phyloP scores from a whole-genome alignment of 768 basidiomycete genomes.

The Suillus luteus region DNA sequence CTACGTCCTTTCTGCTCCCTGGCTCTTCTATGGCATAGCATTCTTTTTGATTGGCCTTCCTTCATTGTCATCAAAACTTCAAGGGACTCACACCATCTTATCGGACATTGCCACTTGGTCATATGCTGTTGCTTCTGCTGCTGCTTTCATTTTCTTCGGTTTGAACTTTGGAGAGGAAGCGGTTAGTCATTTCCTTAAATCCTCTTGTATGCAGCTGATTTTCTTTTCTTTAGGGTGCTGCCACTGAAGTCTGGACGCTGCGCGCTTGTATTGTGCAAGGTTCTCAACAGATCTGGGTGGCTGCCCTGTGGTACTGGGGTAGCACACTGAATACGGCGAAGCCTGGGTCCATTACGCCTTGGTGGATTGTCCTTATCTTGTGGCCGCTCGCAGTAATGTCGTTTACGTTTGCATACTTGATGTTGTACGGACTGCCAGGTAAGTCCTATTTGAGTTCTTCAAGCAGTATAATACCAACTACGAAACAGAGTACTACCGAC shows the following conservation, averaged over 20 bases:
- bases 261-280: slow-evolving; percentile 94
- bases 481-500: slow-evolving; percentile 75
- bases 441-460: slow-evolving; percentile 22
- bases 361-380: slow-evolving; percentile 79
- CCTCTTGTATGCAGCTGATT: slow-evolving; percentile 15
- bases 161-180: slow-evolving; percentile 98
- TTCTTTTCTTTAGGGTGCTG: slow-evolving; percentile 63
- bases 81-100: slow-evolving; percentile 63
- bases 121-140: slow-evolving; percentile 91
- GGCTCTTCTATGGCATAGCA: slow-evolving; percentile 88
- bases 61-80: slow-evolving; percentile 62
- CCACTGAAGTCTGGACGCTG: slow-evolving; percentile 92
- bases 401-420: slow-evolving; percentile 77
- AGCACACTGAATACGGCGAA: slow-evolving; percentile 63
- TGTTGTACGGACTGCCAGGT: slow-evolving; percentile 89
- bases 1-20: slow-evolving; percentile 82
- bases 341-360: slow-evolving; percentile 63
- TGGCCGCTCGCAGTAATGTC: slow-evolving; percentile 84
- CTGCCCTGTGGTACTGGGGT: slow-evolving; percentile 97
- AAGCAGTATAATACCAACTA: slow-evolving; percentile 13
- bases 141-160: slow-evolving; percentile 91
- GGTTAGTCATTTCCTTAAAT: slow-evolving; percentile 42
- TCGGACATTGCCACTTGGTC: slow-evolving; percentile 84
- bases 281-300: slow-evolving; percentile 94
- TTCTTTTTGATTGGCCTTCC: slow-evolving; percentile 93